Evolutionary conservation across 2,329 filamentous ascomycete species (phyloP).

Genomic region (Epichloe elymi): DNA sequence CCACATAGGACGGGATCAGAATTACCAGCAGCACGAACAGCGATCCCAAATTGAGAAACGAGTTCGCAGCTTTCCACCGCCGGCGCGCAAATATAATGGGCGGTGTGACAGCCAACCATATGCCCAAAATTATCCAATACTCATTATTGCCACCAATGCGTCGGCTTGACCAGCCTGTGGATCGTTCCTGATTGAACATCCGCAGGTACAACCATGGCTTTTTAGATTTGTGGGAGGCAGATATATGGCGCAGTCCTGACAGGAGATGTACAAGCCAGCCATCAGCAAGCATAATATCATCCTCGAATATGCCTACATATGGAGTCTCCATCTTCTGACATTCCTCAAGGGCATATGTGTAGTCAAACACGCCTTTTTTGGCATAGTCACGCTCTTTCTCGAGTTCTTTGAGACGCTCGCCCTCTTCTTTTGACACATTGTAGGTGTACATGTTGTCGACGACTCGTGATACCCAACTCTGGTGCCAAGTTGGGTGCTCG

Average conservation of each 20-base stretch:
- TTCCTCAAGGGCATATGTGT: too few relatives aligned
- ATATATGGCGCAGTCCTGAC: background rate
- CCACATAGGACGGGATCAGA: background rate
- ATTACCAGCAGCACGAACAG: background rate
- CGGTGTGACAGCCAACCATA: background rate
- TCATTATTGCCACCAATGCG: background rate
- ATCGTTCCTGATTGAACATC: background rate
- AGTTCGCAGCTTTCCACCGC: background rate
- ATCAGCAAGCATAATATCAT: background rate
- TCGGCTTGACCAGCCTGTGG: background rate
- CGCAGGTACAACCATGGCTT: background rate
- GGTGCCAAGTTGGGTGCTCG: background rate
- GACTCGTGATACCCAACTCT: background rate
- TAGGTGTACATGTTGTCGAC: background rate
- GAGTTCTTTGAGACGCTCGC: background rate
- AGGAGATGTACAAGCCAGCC: background rate
- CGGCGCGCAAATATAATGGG: background rate
- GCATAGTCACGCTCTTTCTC: background rate
- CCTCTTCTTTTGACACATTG: background rate
- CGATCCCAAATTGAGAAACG: background rate
- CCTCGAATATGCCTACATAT: background rate
- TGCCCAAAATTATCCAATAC: background rate
- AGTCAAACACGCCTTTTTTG: background rate
- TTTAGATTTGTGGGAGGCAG: background rate
- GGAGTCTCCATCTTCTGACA: background rate